Base-by-base conservation (phyloP, 2,329 filamentous ascomycete species). In the Diaporthe batatas region DNA sequence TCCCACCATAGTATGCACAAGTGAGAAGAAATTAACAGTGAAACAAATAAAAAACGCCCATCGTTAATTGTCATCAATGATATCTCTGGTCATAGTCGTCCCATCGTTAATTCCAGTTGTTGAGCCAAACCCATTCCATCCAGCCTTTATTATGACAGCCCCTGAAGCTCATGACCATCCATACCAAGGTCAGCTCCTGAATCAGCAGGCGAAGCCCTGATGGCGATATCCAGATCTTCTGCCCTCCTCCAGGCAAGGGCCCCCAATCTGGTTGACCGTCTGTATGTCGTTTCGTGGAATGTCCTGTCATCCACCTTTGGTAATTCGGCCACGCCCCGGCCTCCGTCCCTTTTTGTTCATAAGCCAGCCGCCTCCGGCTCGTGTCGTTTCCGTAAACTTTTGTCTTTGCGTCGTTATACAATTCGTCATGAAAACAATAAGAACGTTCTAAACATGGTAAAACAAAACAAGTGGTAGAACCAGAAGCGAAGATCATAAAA, bases 21-120 rank as follows among this genome's bases (percentile, higher is more conserved):
- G 23, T 44, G 23, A 53, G 18, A 59, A 53, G 23, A 51, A 59
- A 67, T 29, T 54, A 65, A 25, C 29, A 47, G 54, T 36, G 36
- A 70, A n/a, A 69, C 55, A 42, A 14, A 29, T 29, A 29, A 39
- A 74, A 74, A 74, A 68, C 58, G 51, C 67, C 65, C 70, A 36
- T 71, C 72, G 72, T 74, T 74, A 72, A 47, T 53, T 72, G 72
- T 74, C 72, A 62, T 74, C 70, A 71, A 72, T 74, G 72, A 74
- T 74, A 72, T 74, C 64, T 74, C 62, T 51, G 44, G 62, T 65
- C 62, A 25, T 49, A 53, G 65, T 74, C 72, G 39, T 74, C 72
- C 72, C 72, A 53, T 74, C 72, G 70, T 74, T 64, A 74, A 65
- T 74, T 44, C 49, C 62, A 59, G 34, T 71, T 67, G 51, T 64